Base-by-base conservation (phyloP, 73 alveolate species). In the Breviolum minutum region DNA sequence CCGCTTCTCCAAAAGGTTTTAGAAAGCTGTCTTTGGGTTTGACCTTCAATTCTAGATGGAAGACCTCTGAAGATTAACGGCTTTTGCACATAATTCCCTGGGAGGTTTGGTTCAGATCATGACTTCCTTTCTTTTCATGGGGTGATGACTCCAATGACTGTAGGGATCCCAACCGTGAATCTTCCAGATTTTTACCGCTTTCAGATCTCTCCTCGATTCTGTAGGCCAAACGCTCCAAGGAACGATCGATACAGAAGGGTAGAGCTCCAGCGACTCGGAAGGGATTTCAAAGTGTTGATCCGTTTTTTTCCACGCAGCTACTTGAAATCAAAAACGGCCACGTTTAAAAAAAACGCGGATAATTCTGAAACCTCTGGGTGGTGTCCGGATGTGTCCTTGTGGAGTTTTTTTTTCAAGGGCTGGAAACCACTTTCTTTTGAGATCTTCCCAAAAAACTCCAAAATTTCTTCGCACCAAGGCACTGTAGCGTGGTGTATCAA, bases 221-320 rank as follows among this genome's bases (percentile, higher is more conserved):
- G 68, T 74, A 74, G 54, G 90, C 90, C 89, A 92, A 27, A 12
- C 98, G 98, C 73, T 73, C 90, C 89, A 92, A 63, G 64, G 98
- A 92, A 48, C 98, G 98, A 62, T 92, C 98, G 89, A 92, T 74
- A 89, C 98, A 92, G 66, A 92, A 92, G 26, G 98, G 98, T 61
- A 80, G 19, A 14, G 98, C 98, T 54, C 98, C 98, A 63, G 98
- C 40, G 69, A 92, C 98, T 92, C 68, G 48, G 94, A 14, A 17
- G 69, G 16, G 9, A 30, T 79, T 14, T 30, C 54, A 40, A 40
- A 40, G 54, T 40, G 54, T 40, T 3, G 54, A 40, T 40, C 54
- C 54, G 54, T 40, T 40, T n/a, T n/a, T n/a, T n/a, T n/a, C n/a
- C n/a, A n/a, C n/a, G 54, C 54, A 40, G 54, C 54, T 40, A 3